phyloP scores from a whole-genome alignment of 352 stramenopile genomes.

The Phytophthora rubi region DNA sequence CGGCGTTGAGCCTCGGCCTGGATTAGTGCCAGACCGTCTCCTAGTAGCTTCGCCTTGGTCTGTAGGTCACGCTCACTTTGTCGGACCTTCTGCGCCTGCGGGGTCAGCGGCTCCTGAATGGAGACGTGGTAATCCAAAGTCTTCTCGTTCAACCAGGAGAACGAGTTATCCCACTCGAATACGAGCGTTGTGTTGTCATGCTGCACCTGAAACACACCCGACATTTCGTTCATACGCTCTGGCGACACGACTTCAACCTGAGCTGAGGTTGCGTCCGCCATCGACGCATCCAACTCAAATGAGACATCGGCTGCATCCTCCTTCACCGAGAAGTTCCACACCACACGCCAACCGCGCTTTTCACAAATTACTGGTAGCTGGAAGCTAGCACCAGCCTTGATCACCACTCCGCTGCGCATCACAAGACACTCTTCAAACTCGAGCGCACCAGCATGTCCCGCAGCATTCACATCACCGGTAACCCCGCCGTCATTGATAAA shows the following conservation, averaged over 20 bases:
- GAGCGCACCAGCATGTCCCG: background rate
- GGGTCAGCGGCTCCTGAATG: conserved; percentile 63
- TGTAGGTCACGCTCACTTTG: conserved; percentile 39
- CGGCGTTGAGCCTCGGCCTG: conserved; percentile 41
- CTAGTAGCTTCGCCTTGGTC: conserved; percentile 28
- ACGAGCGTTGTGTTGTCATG: conserved; percentile 49
- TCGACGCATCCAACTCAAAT: conserved; percentile 49
- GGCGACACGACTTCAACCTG: conserved; percentile 46
- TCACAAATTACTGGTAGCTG: conserved; percentile 77
- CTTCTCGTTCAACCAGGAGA: conserved; percentile 88
- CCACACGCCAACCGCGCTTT: conserved; percentile 61
- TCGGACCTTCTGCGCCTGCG: conserved; percentile 44
- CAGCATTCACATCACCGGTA: background rate
- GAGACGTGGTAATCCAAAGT: conserved; percentile 87
- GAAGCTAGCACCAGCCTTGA: conserved; percentile 80
- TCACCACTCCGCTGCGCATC: conserved; percentile 78
- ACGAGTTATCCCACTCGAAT: conserved; percentile 87
- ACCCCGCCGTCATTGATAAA: background rate
- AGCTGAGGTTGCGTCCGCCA: conserved; percentile 17
- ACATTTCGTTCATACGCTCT: conserved; percentile 62
- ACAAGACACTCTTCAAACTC: conserved; percentile 75
- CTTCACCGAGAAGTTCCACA: conserved; percentile 83
- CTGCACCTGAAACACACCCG: conserved; percentile 53
- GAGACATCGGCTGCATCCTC: conserved; percentile 70
- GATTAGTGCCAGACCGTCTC: conserved; percentile 46